These are phyloP conservation scores for Exophiala lecanii-corni DNA, from an alignment of 2,329 filamentous ascomycete genomes.

Conservation along the genomic window DNA sequence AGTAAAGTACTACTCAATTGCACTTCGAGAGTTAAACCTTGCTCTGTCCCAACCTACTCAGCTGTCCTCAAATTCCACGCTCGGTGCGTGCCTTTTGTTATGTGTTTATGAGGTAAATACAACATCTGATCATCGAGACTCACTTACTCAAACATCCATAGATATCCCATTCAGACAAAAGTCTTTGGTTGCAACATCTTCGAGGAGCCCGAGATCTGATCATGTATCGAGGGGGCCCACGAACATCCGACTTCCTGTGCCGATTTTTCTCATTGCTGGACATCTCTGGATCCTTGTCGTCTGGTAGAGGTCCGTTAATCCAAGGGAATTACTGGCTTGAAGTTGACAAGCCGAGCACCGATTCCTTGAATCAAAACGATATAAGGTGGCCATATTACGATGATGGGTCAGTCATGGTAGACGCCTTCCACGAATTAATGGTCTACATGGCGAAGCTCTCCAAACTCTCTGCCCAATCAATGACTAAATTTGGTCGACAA, in stretches of 20 bases:
- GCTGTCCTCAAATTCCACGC: constrained; percentile 4
- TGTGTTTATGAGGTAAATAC: constrained; percentile 5
- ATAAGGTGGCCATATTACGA: constrained; percentile 3
- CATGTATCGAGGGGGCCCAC: constrained; percentile 3
- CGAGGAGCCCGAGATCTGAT: constrained; percentile 4
- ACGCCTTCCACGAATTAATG: constrained; percentile 6
- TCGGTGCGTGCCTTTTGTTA: constrained; percentile 3
- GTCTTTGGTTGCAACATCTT: constrained; percentile 5
- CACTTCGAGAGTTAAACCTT: constrained; percentile 3
- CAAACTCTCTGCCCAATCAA: constrained; percentile 4
- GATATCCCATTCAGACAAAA: constrained; percentile 6
- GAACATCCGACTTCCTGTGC: constrained; percentile 5
- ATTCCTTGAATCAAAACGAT: not conserved
- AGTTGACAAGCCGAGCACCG: constrained; percentile 3
- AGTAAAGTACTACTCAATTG: constrained; percentile 1
- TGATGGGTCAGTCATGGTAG: constrained; percentile 3
- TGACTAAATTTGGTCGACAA: constrained; percentile 3
- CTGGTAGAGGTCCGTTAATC: constrained; percentile 3
- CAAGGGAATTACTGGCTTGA: constrained; percentile 4
- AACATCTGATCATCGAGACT: not conserved
- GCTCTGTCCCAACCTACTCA: constrained; percentile 3
- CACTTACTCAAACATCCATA: constrained; percentile 1
- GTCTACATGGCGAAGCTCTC: constrained; percentile 3
- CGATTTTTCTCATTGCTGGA: constrained; percentile 4
- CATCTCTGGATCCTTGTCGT: constrained; percentile 5